Evolutionary conservation across 495 filamentous ascomycete species (phyloP).

Genomic region (Immersiella caudata): DNA sequence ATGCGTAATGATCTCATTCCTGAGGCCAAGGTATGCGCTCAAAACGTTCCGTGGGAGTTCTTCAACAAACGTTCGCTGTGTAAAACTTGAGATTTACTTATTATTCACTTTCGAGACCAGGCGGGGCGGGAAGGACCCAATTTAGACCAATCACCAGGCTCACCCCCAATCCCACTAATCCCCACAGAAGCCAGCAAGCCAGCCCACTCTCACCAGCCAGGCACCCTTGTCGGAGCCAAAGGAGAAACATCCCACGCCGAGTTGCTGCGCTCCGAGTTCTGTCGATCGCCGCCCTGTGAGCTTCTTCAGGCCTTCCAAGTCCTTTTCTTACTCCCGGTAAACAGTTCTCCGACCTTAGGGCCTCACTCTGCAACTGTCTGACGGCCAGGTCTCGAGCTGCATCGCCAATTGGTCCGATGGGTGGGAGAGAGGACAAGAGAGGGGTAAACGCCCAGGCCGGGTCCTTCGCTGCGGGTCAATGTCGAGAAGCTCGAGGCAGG

Average conservation of each 20-base stretch:
- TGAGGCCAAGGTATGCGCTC: no score
- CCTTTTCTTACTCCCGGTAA: constrained; percentile 4
- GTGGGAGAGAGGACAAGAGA: neutral
- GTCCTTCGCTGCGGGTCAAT: constrained; percentile 5
- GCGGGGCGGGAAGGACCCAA: constrained; percentile 16
- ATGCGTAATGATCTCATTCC: no score
- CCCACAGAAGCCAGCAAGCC: constrained; percentile 1
- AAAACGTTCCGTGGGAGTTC: no score
- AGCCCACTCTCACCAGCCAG: neutral
- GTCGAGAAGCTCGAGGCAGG: neutral
- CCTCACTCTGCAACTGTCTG: neutral
- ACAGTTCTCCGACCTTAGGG: neutral
- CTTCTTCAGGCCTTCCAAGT: neutral
- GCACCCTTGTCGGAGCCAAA: neutral
- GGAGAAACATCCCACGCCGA: constrained; percentile 18
- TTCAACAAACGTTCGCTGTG: no score
- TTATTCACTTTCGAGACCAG: constrained; percentile 7
- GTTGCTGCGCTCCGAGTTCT: neutral
- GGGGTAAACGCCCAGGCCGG: constrained; percentile 1
- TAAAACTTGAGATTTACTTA: constrained; percentile 17
- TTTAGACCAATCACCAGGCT: constrained; percentile 2
- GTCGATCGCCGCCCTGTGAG: constrained; percentile 12
- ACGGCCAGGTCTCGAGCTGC: neutral
- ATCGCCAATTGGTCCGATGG: neutral
- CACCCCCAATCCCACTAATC: constrained; percentile 1